Conservation (phyloP, 768 basidiomycete genomes). For the Russula compacta region DNA sequence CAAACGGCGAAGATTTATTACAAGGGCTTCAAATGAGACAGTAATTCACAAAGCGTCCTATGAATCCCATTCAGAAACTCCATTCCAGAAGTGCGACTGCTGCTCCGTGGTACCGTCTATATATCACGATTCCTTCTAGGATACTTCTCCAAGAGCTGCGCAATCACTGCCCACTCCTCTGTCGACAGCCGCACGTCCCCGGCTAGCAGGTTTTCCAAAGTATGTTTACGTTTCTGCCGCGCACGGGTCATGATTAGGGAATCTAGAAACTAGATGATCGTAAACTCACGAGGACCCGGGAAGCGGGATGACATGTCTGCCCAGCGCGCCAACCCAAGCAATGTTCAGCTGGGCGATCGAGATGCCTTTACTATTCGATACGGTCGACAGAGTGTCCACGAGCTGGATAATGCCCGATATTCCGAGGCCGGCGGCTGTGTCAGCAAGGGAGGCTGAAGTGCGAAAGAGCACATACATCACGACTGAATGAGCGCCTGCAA, state of each 20-base stretch:
- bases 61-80: not conserved
- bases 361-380: constrained; percentile 35
- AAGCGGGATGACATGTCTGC: constrained; percentile 29
- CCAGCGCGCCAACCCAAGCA: constrained; percentile 27
- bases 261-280: no score
- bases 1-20: no score
- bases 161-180: constrained; percentile 33
- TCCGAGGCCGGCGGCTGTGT: constrained; percentile 20
- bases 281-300: constrained; percentile 26
- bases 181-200: constrained; percentile 29
- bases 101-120: not conserved
- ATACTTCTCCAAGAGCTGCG: constrained; percentile 27
- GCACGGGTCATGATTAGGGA: not conserved
- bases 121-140: not conserved
- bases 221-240: not conserved
- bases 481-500: constrained; percentile 23
- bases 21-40: no score
- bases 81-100: not conserved
- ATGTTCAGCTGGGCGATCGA: constrained; percentile 30
- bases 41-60: no score
- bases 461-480: constrained; percentile 24
- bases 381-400: constrained; percentile 30
- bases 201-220: constrained; percentile 32
- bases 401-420: constrained; percentile 34
- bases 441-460: constrained; percentile 5